phyloP scores from a whole-genome alignment of 805 yeast genomes.

The Saccharomycopsis fodiens region DNA sequence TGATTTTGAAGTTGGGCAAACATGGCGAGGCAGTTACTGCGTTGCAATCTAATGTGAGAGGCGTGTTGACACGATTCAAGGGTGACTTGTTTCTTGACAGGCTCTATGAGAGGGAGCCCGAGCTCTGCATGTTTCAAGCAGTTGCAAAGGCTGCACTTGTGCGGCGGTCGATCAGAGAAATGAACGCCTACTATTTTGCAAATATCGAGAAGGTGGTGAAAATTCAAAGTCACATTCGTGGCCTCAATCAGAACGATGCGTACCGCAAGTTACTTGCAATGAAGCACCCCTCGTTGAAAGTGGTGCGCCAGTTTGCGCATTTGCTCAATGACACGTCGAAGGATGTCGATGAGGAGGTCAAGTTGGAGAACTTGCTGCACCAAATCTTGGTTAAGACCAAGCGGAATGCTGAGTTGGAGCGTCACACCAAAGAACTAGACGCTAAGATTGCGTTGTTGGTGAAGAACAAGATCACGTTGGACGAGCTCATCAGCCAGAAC shows the following conservation, averaged over 20 bases:
- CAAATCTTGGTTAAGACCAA: slow-evolving; percentile 62
- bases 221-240: slow-evolving; percentile 69
- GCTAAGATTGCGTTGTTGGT: slow-evolving; percentile 71
- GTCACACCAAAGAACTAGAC: slow-evolving; percentile 66
- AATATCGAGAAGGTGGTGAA: slow-evolving; percentile 55
- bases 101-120: slow-evolving; percentile 36
- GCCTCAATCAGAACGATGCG: slow-evolving; percentile 60
- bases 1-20: slow-evolving; percentile 21
- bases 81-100: slow-evolving; percentile 48
- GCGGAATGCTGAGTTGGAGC: slow-evolving; percentile 63
- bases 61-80: slow-evolving; percentile 51
- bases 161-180: slow-evolving; percentile 31
- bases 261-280: slow-evolving; percentile 63
- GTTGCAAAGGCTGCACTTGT: slow-evolving; percentile 39
- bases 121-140: slow-evolving; percentile 46
- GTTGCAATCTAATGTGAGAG: slow-evolving; percentile 56
- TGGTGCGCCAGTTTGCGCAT: slow-evolving; percentile 69
- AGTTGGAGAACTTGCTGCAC: slow-evolving; percentile 59
- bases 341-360: slow-evolving; percentile 70
- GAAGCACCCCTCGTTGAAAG: slow-evolving; percentile 70
- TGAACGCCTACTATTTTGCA: slow-evolving; percentile 40
- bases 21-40: slow-evolving; percentile 29
- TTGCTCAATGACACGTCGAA: slow-evolving; percentile 63
- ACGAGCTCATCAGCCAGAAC: slow-evolving; percentile 40
- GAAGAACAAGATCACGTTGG: slow-evolving; percentile 71